phyloP scores from a whole-genome alignment of 2,329 filamentous ascomycete genomes.

The Colletotrichum simmondsii region DNA sequence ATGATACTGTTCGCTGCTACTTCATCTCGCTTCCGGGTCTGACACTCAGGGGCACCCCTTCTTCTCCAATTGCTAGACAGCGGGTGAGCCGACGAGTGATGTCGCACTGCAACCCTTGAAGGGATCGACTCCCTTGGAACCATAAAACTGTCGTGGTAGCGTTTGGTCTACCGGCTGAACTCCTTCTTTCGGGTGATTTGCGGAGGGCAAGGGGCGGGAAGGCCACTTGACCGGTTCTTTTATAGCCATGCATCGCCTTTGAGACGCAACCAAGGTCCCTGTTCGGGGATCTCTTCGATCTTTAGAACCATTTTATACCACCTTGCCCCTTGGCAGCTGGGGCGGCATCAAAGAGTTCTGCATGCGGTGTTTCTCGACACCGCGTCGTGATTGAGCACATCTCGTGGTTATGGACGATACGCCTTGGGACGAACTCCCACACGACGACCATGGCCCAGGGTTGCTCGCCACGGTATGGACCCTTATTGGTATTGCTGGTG shows the following conservation, averaged over 20 bases:
- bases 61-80: slow-evolving; percentile 2
- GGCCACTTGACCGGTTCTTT: background rate
- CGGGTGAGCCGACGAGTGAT: background rate
- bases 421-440: slow-evolving; percentile 27
- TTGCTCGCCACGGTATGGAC: slow-evolving; percentile 28
- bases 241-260: slow-evolving; percentile 25
- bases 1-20: slow-evolving; percentile 11
- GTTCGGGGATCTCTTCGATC: slow-evolving; percentile 12
- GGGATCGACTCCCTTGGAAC: slow-evolving; percentile 13
- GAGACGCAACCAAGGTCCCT: background rate
- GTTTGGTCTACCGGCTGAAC: slow-evolving; percentile 17
- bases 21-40: slow-evolving; percentile 26
- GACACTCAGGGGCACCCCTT: slow-evolving; percentile 24
- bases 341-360: background rate
- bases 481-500: slow-evolving; percentile 14
- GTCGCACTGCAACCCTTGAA: background rate
- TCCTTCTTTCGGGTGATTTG: background rate
- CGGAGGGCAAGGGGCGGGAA: background rate
- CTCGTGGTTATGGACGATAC: slow-evolving; percentile 7
- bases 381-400: background rate
- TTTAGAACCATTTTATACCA: slow-evolving; percentile 15
- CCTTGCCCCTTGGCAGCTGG: background rate
- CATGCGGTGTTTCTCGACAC: background rate
- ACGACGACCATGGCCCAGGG: slow-evolving; percentile 30
- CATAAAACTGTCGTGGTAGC: background rate